Base-by-base conservation (phyloP, 2,329 filamentous ascomycete genomes). In the Neofusicoccum umdonicola region DNA sequence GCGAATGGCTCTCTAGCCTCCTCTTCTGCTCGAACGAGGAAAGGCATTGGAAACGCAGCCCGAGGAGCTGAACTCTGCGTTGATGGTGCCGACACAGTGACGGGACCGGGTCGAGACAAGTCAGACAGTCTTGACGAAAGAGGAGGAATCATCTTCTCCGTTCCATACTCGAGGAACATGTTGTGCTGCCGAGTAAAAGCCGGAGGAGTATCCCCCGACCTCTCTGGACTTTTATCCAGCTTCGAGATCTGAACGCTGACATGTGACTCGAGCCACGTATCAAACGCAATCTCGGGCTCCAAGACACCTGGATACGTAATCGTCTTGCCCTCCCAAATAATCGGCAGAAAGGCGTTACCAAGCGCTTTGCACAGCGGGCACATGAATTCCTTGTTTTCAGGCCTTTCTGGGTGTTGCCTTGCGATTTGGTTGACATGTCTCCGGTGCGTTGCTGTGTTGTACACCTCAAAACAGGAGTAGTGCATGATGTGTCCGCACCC, bases 401-500 rank as follows among this genome's bases (percentile, higher is more conserved):
- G 84, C 63, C 89, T 85, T 75, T 99, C 96, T 0, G 95, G 95
- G 71, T 98, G 95, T 71, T 97, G 92, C 13, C 95, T 87, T 7
- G 95, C 93, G 76, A 99, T 97, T 75, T 99, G 95, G 71, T 95
- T 92, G 19, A 86, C 87, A 74, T 99, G 96, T 44, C 95, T 87
- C 66, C 93, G 86, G 62, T 89, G 84, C 0, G 92, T 96, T 3
- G 94, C 92, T 51, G 91, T 87, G 68, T 92, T 90, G 73, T 98
- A 99, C 45, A 90, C 87, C 72, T 97, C 93, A 74, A 99, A 99
- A 78, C 95, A 99, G 69, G 87, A 88, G 75, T 91, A 98, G 76
- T 99, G 95, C 95, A 99, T 99, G 72, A 99, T 96, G 76, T 99
- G 95, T 2, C 95, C 95, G 77, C 95, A 99, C 9, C 94, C 92